These are phyloP conservation scores for Termitomyces sp. DNA, from an alignment of 768 basidiomycete species.

Conservation along the genomic window DNA sequence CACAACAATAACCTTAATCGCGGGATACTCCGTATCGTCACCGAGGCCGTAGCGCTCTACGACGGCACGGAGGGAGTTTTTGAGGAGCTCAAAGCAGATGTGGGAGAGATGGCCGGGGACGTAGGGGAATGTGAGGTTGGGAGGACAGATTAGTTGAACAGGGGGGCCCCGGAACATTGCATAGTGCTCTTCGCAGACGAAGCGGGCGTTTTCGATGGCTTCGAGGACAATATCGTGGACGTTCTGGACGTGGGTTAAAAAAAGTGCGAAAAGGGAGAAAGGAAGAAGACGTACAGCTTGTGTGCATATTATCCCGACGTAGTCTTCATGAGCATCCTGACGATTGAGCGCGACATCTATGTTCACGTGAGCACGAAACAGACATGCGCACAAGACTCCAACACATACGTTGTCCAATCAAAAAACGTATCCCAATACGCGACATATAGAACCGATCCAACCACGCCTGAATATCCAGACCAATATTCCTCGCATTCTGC, in stretches of 20 bases:
- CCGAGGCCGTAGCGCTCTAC: constrained; percentile 90
- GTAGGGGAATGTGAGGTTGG: constrained; percentile 84
- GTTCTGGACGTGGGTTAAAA: constrained; percentile 45
- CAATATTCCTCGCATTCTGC: constrained; percentile 67
- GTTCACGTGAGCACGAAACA: not conserved
- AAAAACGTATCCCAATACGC: constrained; percentile 91
- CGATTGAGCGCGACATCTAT: constrained; percentile 93
- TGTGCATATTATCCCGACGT: constrained; percentile 97
- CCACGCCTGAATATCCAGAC: constrained; percentile 90
- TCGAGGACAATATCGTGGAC: constrained; percentile 98
- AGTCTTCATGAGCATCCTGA: constrained; percentile 83
- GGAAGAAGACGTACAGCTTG: constrained; percentile 57
- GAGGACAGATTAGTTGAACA: constrained; percentile 93
- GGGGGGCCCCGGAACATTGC: constrained; percentile 95
- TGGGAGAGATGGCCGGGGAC: constrained; percentile 96
- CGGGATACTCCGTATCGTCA: constrained; percentile 74
- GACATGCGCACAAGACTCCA: constrained; percentile 2
- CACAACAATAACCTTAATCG: constrained; percentile 92
- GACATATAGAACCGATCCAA: constrained; percentile 96
- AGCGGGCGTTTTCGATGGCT: constrained; percentile 95
- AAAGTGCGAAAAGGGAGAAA: not conserved
- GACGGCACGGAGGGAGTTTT: constrained; percentile 95
- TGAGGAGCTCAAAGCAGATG: constrained; percentile 94
- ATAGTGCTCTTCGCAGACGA: constrained; percentile 94
- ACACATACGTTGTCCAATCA: constrained; percentile 89